Conservation (phyloP, 106 monocot species). For the Acanthochlamys bracteata region DNA sequence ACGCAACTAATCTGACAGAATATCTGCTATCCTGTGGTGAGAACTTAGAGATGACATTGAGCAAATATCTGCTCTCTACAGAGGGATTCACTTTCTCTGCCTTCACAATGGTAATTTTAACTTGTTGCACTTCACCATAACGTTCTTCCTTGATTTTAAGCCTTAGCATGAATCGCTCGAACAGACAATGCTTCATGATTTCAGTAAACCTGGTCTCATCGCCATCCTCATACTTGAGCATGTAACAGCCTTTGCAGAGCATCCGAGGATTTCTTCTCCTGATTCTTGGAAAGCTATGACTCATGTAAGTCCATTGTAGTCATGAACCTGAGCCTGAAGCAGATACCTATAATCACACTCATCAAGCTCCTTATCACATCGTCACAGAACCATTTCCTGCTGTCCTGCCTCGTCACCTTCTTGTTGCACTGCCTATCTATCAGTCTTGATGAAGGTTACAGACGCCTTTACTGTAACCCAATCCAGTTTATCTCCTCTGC, state of each 20-base stretch:
- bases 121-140: slow-evolving; percentile 69
- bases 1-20: neutral
- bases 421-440: slow-evolving; percentile 72
- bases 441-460: slow-evolving; percentile 73
- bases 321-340: slow-evolving; percentile 89
- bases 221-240: slow-evolving; percentile 48
- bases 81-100: slow-evolving; percentile 74
- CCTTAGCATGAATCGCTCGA: slow-evolving; percentile 60
- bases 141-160: slow-evolving; percentile 90
- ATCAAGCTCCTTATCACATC: slow-evolving; percentile 64
- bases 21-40: neutral
- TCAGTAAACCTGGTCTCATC: slow-evolving; percentile 58
- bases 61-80: slow-evolving; percentile 56
- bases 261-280: slow-evolving; percentile 75
- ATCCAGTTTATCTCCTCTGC: slow-evolving; percentile 80
- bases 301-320: slow-evolving; percentile 77
- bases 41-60: slow-evolving; percentile 41
- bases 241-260: slow-evolving; percentile 71
- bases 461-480: slow-evolving; percentile 83
- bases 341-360: slow-evolving; percentile 93
- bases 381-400: slow-evolving; percentile 73
- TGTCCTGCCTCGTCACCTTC: slow-evolving; percentile 49
- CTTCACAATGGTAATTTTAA: slow-evolving; percentile 69
- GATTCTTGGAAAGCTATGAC: slow-evolving; percentile 90
- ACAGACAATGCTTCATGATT: slow-evolving; percentile 44